Base-by-base conservation (phyloP, 2,329 filamentous ascomycete genomes). In the Ascochyta koolunga region DNA sequence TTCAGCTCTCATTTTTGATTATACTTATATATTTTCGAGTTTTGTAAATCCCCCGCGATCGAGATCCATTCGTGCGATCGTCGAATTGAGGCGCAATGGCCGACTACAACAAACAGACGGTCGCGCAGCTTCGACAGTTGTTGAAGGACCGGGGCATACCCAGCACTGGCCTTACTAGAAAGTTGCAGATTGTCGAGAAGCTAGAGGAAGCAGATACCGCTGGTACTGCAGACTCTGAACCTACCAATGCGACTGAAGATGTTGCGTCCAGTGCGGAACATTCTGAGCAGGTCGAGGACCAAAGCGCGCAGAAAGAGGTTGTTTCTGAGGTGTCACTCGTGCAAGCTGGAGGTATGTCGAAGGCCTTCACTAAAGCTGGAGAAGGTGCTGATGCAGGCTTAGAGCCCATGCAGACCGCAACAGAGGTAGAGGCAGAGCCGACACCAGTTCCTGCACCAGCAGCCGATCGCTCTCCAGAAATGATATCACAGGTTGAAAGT, bases 141-240 rank as follows among this genome's bases (percentile, higher is more conserved):
- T 67, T 80, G 41, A 81, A 80, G 52, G 77, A 80, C 32, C 75
- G 78, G 43, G 71, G 72, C 39, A 80, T 82, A 50, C 68, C 78
- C 1, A 71, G 72, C 21, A 78, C 78, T 0, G 77, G 78, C 21
- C 65, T 81, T 25, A 78, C 78, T 44, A 70, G 78, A 41, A 82
- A 82, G 64, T 75, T 77, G 53, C 76, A 80, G 54, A 78, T 79
- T 41, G 70, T 81, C 29, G 78, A 80, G 53, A 78, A 75, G 59
- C 68, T 82, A 8, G 66, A 75, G 49, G 73, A 70, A 59, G 56
- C 58, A 45, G 69, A 70, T 36, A 46, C 13, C 18, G 51, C 52
- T 8, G 52, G 35, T 24, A 33, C 45, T 10, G 59, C 58, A 51
- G 53, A 58, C 16, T n/a, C 35, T 11, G 48, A 35, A 22, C 40